These are phyloP conservation scores for Chenopodium suecicum DNA, from an alignment of 148 eudicot species.

Conservation along the genomic window DNA sequence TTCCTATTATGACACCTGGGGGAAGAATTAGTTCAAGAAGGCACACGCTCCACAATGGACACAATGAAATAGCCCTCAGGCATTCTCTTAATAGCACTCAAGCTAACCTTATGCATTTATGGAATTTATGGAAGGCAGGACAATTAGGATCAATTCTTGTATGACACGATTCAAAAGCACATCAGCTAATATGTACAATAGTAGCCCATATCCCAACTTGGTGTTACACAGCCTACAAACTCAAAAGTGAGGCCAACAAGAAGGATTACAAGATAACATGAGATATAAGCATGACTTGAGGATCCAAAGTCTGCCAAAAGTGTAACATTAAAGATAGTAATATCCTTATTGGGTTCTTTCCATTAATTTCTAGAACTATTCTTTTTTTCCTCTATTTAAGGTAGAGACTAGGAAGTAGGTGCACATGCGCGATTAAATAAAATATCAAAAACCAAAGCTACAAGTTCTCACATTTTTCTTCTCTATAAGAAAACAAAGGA, in stretches of 20 bases:
- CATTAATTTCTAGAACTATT: neutral
- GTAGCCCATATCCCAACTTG: neutral
- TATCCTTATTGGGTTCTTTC: neutral
- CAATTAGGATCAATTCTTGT: neutral
- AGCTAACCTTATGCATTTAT: neutral
- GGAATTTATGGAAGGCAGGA: neutral
- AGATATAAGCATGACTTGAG: neutral
- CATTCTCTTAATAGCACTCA: neutral
- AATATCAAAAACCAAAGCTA: neutral
- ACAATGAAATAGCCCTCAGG: neutral
- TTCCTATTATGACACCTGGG: neutral
- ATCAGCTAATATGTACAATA: neutral
- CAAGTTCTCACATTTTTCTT: neutral
- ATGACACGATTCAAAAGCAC: neutral
- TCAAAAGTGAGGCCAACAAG: neutral
- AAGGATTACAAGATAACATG: neutral
- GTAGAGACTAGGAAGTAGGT: too few relatives aligned
- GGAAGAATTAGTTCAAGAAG: neutral
- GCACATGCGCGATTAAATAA: neutral
- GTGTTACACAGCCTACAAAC: neutral
- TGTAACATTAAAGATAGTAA: neutral
- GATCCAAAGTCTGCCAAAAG: neutral
- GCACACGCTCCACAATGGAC: neutral
- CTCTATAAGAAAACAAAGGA: constrained; percentile 6
- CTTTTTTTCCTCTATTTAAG: too few relatives aligned